Base-by-base conservation (phyloP, 106 monocot genomes). In the Dioscorea alata region DNA sequence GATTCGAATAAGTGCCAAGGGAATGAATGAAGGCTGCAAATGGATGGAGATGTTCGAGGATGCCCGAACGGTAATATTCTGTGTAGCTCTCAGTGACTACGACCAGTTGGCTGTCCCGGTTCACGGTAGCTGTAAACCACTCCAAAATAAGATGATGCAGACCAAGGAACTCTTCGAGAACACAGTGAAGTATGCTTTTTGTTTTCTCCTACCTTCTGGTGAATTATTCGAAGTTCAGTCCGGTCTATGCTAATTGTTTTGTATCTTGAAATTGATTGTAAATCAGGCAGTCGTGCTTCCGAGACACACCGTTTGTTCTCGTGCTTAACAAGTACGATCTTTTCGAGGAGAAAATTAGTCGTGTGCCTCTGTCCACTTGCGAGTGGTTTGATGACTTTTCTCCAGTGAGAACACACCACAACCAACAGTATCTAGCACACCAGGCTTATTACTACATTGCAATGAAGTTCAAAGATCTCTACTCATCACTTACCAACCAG, bases 41-140 rank as follows among this genome's bases (percentile, higher is more conserved):
- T 96, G 95, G 95, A 71, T 91, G 53, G 95, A 96, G 64, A 96
- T 96, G 95, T 96, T 96, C 63, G 91, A 96, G 63, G 95, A 96
- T 74, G 91, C 80, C 22, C 84, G 84, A 16, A 70, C 65, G 12
- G 83, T 96, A 17, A 91, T 96, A 66, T 96, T 96, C 68, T 96
- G 86, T 57, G 82, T 91, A 25, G 60, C 88, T 19, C 91, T 96
- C 68, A 91, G 88, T 19, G 95, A 96, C 57, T 96, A 91, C 33
- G 86, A 96, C 49, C 77, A 78, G 58, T 69, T 80, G 13, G 5
- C 12, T 54, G 13, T 19, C 19, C 54, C 54, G 12, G 73, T 78
- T 12, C 69, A 61, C 35, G 79, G 79, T 42, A 75, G 62, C 34
- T 74, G 49, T 21, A 66, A 59, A 25, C 77, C 82, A 13, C 75